These are phyloP conservation scores for Mycena rosella DNA, from an alignment of 768 basidiomycete species.

Conservation along the genomic window DNA sequence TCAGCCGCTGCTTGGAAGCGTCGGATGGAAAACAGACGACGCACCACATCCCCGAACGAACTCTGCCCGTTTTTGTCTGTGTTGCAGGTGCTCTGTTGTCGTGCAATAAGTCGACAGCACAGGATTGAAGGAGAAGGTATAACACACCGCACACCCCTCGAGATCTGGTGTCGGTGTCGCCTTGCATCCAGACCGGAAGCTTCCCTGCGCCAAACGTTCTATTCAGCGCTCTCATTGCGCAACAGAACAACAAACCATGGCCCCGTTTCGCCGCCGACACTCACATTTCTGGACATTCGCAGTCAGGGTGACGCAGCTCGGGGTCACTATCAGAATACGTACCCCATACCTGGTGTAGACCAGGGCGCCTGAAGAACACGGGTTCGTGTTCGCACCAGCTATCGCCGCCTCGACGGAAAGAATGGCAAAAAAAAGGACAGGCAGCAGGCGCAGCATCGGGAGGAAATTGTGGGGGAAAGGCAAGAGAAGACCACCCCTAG, in stretches of 20 bases:
- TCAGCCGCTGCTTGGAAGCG: not conserved
- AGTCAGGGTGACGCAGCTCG: not conserved
- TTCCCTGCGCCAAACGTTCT: conserved; percentile 13
- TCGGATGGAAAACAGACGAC: not conserved
- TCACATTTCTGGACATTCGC: conserved; percentile 20
- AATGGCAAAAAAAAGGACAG: not conserved
- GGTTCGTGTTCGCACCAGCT: not conserved
- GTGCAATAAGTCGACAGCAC: not conserved
- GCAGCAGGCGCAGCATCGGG: conserved; percentile 7
- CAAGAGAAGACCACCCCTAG: not conserved
- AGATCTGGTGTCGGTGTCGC: conserved; percentile 8
- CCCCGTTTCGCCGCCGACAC: conserved; percentile 30
- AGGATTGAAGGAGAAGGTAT: not conserved
- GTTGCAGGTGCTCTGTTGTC: not conserved
- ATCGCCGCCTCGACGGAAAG: not conserved
- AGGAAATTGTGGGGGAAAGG: not conserved
- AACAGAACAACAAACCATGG: conserved; percentile 13
- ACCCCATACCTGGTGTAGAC: conserved; percentile 4
- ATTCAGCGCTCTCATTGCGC: not conserved
- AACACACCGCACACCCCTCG: conserved; percentile 17
- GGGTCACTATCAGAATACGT: not conserved
- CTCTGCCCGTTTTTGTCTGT: not conserved
- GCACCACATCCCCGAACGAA: not conserved
- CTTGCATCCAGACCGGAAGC: conserved; percentile 23
- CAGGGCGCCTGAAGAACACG: conserved; percentile 5